Conservation (phyloP, 306 rosid species). For the Abrus pulchellus region DNA sequence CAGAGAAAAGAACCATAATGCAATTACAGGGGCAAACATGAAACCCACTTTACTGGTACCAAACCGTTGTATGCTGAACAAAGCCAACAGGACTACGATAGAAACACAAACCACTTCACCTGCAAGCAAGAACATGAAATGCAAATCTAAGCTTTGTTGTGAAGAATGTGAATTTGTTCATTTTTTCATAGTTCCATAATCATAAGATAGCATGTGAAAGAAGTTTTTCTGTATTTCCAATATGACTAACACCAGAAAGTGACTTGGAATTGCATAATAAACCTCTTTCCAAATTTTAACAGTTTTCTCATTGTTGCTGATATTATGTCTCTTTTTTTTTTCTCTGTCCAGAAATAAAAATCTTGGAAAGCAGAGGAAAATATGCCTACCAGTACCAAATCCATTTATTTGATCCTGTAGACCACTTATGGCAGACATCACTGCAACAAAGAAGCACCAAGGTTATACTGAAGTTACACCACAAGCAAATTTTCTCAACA, state of each 20-base stretch:
- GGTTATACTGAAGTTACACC: slow-evolving; percentile 41
- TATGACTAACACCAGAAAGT: neutral
- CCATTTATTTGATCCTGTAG: slow-evolving; percentile 75
- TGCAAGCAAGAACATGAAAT: slow-evolving; percentile 57
- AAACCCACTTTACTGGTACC: slow-evolving; percentile 94
- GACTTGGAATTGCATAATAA: slow-evolving; percentile 17
- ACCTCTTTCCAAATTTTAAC: neutral
- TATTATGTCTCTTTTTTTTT: slow-evolving; percentile 23
- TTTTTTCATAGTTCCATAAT: neutral
- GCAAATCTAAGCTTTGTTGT: slow-evolving; percentile 36
- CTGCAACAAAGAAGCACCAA: slow-evolving; percentile 61
- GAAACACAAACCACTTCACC: slow-evolving; percentile 79
- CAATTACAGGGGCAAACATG: slow-evolving; percentile 88
- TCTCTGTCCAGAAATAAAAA: neutral
- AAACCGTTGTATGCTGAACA: slow-evolving; percentile 89
- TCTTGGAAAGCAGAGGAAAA: slow-evolving; percentile 42
- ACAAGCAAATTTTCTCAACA: slow-evolving; percentile 9
- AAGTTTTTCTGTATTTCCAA: slow-evolving; percentile 1
- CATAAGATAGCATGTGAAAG: neutral
- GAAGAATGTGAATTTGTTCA: slow-evolving; percentile 23
- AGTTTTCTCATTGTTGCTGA: neutral
- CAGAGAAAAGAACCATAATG: slow-evolving; percentile 91
- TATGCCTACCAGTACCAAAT: slow-evolving; percentile 78
- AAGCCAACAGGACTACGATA: slow-evolving; percentile 65
- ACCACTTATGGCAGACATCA: slow-evolving; percentile 96